Conservation (phyloP, 1,284 basidiomycete species). For the Ganoderma leucocontextum region DNA sequence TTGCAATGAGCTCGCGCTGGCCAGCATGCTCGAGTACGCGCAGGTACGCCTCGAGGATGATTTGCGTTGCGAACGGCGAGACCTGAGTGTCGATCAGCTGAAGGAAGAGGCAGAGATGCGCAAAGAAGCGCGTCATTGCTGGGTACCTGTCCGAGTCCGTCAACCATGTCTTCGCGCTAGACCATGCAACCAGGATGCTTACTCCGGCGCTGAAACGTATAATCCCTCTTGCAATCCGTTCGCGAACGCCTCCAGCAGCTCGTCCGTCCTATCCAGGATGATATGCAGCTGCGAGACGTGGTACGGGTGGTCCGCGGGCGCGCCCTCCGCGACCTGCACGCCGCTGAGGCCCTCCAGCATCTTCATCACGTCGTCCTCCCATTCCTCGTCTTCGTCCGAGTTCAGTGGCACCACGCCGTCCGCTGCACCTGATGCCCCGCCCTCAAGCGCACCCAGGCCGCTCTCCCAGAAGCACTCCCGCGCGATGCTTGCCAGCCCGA, state of each 20-base stretch:
- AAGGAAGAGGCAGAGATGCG: conserved; percentile 93
- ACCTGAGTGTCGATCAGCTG: conserved; percentile 82
- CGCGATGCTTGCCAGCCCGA: conserved; percentile 62
- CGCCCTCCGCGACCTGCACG: conserved; percentile 65
- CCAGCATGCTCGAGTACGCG: conserved; percentile 80
- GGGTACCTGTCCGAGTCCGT: conserved; percentile 58
- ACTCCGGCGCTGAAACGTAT: conserved; percentile 69
- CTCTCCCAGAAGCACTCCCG: conserved; percentile 70
- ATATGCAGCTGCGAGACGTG: conserved; percentile 88
- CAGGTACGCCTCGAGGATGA: conserved; percentile 90
- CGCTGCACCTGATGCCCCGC: conserved; percentile 38
- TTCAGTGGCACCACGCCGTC: conserved; percentile 8
- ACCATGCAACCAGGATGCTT: conserved; percentile 38
- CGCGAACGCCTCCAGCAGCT: conserved; percentile 80
- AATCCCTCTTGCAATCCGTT: conserved; percentile 60
- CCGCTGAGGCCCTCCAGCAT: conserved; percentile 61
- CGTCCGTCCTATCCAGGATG: conserved; percentile 78
- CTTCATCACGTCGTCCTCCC: conserved; percentile 65
- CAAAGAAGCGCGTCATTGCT: conserved; percentile 87
- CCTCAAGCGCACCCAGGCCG: conserved; percentile 50
- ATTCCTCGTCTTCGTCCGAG: conserved; percentile 54
- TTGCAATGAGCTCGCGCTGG: conserved; percentile 87
- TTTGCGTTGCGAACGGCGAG: conserved; percentile 78
- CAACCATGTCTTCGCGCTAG: not conserved
- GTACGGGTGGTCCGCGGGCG: conserved; percentile 82